Base-by-base conservation (phyloP, 2,329 filamentous ascomycete genomes). In the Mycogone perniciosa region DNA sequence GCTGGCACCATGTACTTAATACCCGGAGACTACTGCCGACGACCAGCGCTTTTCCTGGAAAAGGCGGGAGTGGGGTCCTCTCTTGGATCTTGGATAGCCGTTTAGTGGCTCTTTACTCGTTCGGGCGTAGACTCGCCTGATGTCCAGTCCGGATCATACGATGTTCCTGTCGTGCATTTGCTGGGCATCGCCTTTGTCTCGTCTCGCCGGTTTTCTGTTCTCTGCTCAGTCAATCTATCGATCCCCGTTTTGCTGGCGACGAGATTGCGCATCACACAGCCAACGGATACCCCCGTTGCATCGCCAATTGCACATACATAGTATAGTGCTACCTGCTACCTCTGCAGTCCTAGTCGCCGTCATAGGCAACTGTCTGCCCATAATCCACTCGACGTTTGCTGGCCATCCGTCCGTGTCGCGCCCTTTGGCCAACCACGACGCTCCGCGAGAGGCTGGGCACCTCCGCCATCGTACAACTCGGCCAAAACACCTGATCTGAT, bases 71-170 rank as follows among this genome's bases (percentile, higher is more conserved):
- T 45, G 46, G 46, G 33, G 26, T 6, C 33, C 27, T 10, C 27
- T 5, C 10, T 26, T 27, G 13, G 5, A 9, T 20, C 4, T 48
- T 44, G 50, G 41, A 40, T 48, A 41, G 20, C 41, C 27, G 41
- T 30, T 30, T 31, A 44, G 9, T 27, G 20, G 34, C 43, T 48
- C 58, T 64, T 56, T 51, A 46, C 50, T 50, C 33, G 39, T 54
- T 55, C 54, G 45, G 56, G 53, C 55, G 59, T 53, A 58, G 51
- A 31, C 58, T 62, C 61, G 61, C 55, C 61, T 63, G 60, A 64
- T 64, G 55, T 57, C 55, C 52, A 46, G 54, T 56, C 56, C 56
- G 57, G 57, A 64, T 65, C 62, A 61, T 65, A 65, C 63, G 63
- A 65, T 65, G 62, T 56, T 56, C 54, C 50, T 56, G 43, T 56